Percentiles rank a stretch among this genome's conserved stretches.
These are phyloP conservation scores for Blastocystis hominis DNA, from an alignment of 352 stramenopile species.

Conservation along the genomic window DNA sequence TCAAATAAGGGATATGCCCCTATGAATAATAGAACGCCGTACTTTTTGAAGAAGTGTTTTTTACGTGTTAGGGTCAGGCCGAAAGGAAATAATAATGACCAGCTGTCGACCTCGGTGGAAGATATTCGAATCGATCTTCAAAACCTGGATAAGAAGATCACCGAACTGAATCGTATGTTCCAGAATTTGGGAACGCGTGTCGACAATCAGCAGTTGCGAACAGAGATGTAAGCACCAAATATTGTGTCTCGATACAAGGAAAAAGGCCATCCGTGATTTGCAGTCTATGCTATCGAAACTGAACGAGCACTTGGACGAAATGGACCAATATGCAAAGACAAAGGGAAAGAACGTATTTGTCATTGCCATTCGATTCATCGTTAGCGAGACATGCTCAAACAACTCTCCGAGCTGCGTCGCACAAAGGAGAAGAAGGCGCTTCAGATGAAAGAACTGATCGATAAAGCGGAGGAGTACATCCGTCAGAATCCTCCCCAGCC, in stretches of 20 bases:
- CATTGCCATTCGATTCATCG: not conserved
- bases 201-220: conserved; percentile 48
- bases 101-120: conserved; percentile 39
- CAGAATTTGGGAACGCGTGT: conserved; percentile 44
- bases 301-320: conserved; percentile 50
- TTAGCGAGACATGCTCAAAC: conserved; percentile 54
- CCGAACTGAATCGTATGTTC: conserved; percentile 52
- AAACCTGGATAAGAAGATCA: conserved; percentile 49
- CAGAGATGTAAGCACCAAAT: conserved; percentile 9
- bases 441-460: conserved; percentile 28
- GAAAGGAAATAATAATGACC: not conserved
- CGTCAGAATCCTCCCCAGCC: conserved; percentile 18
- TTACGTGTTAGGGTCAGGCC: not conserved
- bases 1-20: not conserved
- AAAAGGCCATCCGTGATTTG: conserved; percentile 47
- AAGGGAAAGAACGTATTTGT: conserved; percentile 22
- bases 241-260: not conserved
- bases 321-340: conserved; percentile 48
- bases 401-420: conserved; percentile 40
- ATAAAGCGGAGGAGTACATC: conserved; percentile 43
- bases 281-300: conserved; percentile 23
- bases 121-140: conserved; percentile 51
- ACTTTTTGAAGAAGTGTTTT: not conserved
- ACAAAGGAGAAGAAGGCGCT: conserved; percentile 37
- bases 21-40: not conserved